Evolutionary conservation across 768 basidiomycete species (phyloP), one percentile per base, ranked within the genome.

Genomic region (Leccinellum albellum): DNA sequence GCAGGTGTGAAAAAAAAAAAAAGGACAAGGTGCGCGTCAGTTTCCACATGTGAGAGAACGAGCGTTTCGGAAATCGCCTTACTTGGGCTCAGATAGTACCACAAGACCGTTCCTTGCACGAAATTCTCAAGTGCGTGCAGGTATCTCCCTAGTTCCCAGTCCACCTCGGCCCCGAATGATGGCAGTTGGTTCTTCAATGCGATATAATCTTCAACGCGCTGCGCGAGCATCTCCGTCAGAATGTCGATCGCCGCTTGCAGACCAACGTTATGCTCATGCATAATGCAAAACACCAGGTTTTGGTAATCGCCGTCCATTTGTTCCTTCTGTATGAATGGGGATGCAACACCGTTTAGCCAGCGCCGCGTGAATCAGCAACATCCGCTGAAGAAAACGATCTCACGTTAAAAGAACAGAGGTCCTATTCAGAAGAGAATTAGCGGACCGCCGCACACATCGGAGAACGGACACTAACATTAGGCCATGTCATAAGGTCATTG

Each of bases 11-110:
- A 37, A 37, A 37, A 37, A 37, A 37, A 37, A 32, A 32, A 32
- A 7, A n/a, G n/a, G 37, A n/a, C 37, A 10, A 37, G 9, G 37
- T 35, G 37, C 4, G 37, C 37, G n/a, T 37, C 17, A 37, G 37
- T n/a, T n/a, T 37, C 37, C 9, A 37, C 57, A 28, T 9, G 29
- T 50, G 54, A 21, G 40, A 53, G 21, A 21, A 54, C 29, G 42
- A 24, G 50, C 46, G 31, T 4, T 17, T 13, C n/a, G 14, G 31
- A 37, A n/a, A 54, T 28, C 3, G 7, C 23, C 74, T 63, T 59
- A 75, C 74, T 70, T 29, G 74, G 74, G 56, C 74, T 75, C 15
- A 75, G 66, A 45, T 75, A 76, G 57, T 75, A 75, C 74, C 74
- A 75, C 53, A 75, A 35, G 15, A 76, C 73, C 10, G 74, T 75